Conservation (phyloP, 805 yeast genomes). For the Lachancea sp. region DNA sequence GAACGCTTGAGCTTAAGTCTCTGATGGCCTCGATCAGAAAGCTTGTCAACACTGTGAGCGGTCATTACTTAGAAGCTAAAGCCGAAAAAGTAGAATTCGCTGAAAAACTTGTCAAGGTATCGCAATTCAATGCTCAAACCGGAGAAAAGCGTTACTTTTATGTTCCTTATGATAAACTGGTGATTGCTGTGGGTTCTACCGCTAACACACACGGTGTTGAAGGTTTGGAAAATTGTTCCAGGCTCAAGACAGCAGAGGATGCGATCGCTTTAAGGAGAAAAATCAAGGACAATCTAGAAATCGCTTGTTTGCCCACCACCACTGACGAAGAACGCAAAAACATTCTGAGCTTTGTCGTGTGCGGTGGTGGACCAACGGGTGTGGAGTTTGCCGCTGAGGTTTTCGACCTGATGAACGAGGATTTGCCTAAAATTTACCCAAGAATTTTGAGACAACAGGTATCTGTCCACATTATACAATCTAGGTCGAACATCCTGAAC, state of each 20-base stretch:
- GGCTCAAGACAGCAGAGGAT: constrained; percentile 61
- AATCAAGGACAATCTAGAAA: constrained; percentile 50
- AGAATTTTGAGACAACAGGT: constrained; percentile 54
- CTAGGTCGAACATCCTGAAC: constrained; percentile 59
- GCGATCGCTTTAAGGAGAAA: constrained; percentile 50
- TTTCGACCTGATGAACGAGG: constrained; percentile 60
- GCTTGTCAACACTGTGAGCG: constrained; percentile 45
- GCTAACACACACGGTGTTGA: constrained; percentile 66
- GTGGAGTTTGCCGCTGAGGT: constrained; percentile 71
- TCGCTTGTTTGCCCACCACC: constrained; percentile 60
- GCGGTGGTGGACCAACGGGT: constrained; percentile 77
- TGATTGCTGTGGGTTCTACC: constrained; percentile 62
- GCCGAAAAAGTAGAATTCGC: constrained; percentile 54
- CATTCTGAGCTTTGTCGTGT: constrained; percentile 55
- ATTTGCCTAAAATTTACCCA: constrained; percentile 51
- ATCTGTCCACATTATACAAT: constrained; percentile 63
- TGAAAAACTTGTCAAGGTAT: constrained; percentile 52
- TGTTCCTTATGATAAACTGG: constrained; percentile 66
- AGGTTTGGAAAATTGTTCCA: constrained; percentile 56
- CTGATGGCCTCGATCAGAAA: constrained; percentile 58
- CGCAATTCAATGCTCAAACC: constrained; percentile 37
- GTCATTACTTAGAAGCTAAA: constrained; percentile 56
- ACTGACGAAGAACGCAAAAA: constrained; percentile 56
- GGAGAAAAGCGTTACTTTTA: constrained; percentile 43
- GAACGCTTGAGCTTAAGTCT: constrained; percentile 60